Evolutionary conservation across 2,329 filamentous ascomycete genomes (phyloP).

Genomic region (Xylariaceae sp.): DNA sequence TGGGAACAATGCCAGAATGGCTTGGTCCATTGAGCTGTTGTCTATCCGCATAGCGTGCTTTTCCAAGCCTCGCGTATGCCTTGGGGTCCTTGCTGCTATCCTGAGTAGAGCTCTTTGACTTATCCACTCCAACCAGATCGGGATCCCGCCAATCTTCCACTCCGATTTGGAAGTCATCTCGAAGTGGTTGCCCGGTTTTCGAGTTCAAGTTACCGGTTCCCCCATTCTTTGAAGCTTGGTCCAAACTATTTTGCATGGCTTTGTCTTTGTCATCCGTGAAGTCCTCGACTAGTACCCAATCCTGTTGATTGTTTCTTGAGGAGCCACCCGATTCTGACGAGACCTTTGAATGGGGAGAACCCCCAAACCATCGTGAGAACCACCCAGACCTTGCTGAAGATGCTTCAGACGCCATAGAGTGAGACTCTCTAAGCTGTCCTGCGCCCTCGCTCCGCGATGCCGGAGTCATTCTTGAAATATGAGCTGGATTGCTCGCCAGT

Average conservation of each 20-base stretch:
- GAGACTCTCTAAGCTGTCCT: slow-evolving; percentile 35
- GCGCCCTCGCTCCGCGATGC: slow-evolving; percentile 35
- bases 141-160: slow-evolving; percentile 87
- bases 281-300: slow-evolving; percentile 74
- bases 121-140: slow-evolving; percentile 62
- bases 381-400: slow-evolving; percentile 45
- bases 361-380: slow-evolving; percentile 52
- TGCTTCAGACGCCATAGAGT: slow-evolving; percentile 28
- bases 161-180: slow-evolving; percentile 79
- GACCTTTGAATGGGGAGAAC: slow-evolving; percentile 39
- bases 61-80: slow-evolving; percentile 29
- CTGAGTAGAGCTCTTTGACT: slow-evolving; percentile 19
- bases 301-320: slow-evolving; percentile 70
- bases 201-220: slow-evolving; percentile 31
- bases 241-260: slow-evolving; percentile 49
- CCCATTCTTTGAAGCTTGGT: slow-evolving; percentile 44
- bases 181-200: slow-evolving; percentile 32
- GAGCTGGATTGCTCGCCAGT: slow-evolving; percentile 38
- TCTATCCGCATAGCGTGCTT: slow-evolving; percentile 22
- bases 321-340: slow-evolving; percentile 68
- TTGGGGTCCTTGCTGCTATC: slow-evolving; percentile 40
- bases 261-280: slow-evolving; percentile 63
- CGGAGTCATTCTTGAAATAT: slow-evolving; percentile 36
- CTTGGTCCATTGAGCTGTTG: slow-evolving; percentile 49
- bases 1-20: slow-evolving; percentile 72